Evolutionary conservation across 257 asterid genomes (phyloP), one percentile per base, ranked within the genome.

Genomic region (Nemophila menziesii): DNA sequence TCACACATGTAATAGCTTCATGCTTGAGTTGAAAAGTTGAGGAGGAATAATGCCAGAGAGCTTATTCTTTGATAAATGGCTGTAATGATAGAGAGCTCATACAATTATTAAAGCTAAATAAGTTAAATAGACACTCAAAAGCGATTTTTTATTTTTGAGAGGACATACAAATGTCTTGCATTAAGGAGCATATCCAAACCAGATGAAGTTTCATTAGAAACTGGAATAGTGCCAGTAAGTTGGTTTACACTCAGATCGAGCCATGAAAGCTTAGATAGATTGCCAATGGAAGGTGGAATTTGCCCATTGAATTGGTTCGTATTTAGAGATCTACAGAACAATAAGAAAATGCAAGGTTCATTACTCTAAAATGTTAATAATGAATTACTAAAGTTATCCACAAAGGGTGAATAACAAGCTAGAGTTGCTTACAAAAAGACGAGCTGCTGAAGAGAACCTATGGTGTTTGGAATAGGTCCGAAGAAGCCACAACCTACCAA

Each of bases 401-500:
- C 4, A 26, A 18, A 52, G 27, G 12, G 38, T 52, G 20, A 29
- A 19, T 37, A 41, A 27, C 44, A 27, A 42, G 20, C 23, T 17
- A n/a, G n/a, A 59, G 39, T 16, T 48, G 17, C 84, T 70, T 71
- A 86, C 97, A 87, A 22, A 61, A 56, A 83, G n/a, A 62, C 67
- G 49, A 87, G 89, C 61, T 72, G 79, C 27, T 61, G 61, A 41
- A 87, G 81, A 48, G 93, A 75, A 45, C 95, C 95, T 22, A 87
- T 54, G 44, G 95, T 63, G 50, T 74, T 77, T 1, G 94, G 97
- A 52, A 86, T 86, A 36, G 78, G 82, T 36, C 97, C 97, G 19
- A 46, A 86, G 49, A 86, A 79, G 69, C 85, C 67, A 75, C 97
- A 82, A 37, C 93, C 84, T 17, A 86, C 60, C 78, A 87, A 69